Percentiles rank a stretch among this genome's conserved stretches.
These are phyloP conservation scores for Daldinia loculata DNA, from an alignment of 495 filamentous ascomycete species.

Conservation along the genomic window DNA sequence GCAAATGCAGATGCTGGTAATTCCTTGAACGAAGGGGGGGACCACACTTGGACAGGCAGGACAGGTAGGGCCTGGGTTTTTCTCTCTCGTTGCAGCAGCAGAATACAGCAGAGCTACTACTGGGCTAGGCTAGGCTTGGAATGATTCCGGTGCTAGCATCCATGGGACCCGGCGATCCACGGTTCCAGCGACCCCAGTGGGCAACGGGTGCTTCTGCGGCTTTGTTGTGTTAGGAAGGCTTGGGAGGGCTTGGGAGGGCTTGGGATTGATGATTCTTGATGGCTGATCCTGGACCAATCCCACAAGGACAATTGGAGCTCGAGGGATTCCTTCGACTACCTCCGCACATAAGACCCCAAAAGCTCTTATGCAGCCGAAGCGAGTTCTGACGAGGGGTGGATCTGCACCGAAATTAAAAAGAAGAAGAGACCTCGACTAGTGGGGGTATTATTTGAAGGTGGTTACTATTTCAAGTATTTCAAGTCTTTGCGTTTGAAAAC, in stretches of 20 bases:
- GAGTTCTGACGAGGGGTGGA: slow-evolving; percentile 43
- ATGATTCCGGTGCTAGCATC: slow-evolving; percentile 40
- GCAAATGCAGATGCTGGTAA: slow-evolving; percentile 33
- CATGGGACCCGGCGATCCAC: slow-evolving; percentile 42
- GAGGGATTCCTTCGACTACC: slow-evolving; percentile 37
- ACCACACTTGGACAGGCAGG: slow-evolving; percentile 11
- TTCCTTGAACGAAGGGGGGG: slow-evolving; percentile 31
- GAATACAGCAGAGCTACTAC: slow-evolving; percentile 1
- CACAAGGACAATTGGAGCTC: slow-evolving; percentile 38
- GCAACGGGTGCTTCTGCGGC: slow-evolving; percentile 23
- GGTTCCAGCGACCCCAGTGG: slow-evolving; percentile 31
- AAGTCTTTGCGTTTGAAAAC: background rate
- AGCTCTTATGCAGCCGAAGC: slow-evolving; percentile 42
- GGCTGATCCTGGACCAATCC: slow-evolving; percentile 38
- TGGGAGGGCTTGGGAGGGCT: slow-evolving; percentile 17
- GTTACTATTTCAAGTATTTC: slow-evolving; percentile 5
- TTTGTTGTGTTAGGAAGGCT: slow-evolving; percentile 17
- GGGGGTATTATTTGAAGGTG: slow-evolving; percentile 21
- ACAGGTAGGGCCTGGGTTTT: slow-evolving; percentile 10
- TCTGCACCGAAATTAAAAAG: slow-evolving; percentile 45
- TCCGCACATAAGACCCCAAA: slow-evolving; percentile 40
- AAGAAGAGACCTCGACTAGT: slow-evolving; percentile 28
- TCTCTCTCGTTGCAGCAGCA: background rate
- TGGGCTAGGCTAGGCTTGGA: slow-evolving; percentile 37
- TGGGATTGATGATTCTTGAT: slow-evolving; percentile 37